Evolutionary conservation across 768 basidiomycete species (phyloP).

Genomic region (Botryobasidium botryosum): DNA sequence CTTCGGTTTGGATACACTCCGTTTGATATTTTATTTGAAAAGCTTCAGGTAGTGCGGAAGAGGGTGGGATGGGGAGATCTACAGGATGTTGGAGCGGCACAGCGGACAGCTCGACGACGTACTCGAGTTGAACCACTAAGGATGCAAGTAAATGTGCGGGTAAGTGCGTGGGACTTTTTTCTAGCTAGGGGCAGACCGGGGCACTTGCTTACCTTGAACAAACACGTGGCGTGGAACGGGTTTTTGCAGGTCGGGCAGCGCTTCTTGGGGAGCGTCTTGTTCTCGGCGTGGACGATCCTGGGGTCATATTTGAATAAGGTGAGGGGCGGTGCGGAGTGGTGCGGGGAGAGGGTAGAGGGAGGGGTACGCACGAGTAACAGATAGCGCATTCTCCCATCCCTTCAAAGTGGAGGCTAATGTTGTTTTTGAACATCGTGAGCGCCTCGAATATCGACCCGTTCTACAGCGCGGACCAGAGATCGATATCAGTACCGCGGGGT

Average conservation of each 20-base stretch:
- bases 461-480: constrained; percentile 24
- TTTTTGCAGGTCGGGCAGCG: constrained; percentile 92
- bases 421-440: constrained; percentile 79
- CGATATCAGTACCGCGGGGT: too few relatives aligned
- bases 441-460: constrained; percentile 85
- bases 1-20: too few relatives aligned
- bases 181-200: background rate
- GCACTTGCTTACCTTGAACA: constrained; percentile 52
- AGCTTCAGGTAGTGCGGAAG: too few relatives aligned
- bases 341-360: background rate
- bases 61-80: too few relatives aligned
- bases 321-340: constrained; percentile 9
- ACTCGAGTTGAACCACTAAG: constrained; percentile 75
- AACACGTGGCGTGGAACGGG: constrained; percentile 77
- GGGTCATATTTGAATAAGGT: background rate
- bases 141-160: background rate
- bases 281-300: constrained; percentile 83
- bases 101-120: constrained; percentile 85
- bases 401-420: constrained; percentile 83
- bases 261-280: constrained; percentile 73
- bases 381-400: constrained; percentile 95
- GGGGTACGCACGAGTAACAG: constrained; percentile 61
- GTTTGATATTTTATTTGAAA: too few relatives aligned
- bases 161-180: too few relatives aligned
- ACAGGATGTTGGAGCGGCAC: constrained; percentile 68